These are phyloP conservation scores for Suhomyces terraborum DNA, from an alignment of 1,139 yeast genomes.

Conservation along the genomic window DNA sequence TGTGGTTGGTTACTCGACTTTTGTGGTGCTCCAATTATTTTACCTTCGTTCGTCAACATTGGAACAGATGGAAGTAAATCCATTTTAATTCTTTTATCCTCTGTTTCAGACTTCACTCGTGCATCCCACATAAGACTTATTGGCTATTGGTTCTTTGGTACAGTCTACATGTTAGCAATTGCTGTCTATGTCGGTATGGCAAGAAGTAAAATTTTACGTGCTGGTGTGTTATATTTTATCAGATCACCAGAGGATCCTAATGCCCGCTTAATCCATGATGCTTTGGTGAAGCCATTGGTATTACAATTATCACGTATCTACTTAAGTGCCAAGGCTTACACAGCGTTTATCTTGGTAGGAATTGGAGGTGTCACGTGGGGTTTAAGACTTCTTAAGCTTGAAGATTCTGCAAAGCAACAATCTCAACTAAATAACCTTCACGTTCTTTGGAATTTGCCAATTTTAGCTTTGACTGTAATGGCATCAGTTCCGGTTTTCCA, in stretches of 20 bases:
- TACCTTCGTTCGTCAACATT: slow-evolving; percentile 21
- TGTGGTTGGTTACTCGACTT: slow-evolving; percentile 82
- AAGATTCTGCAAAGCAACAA: neutral
- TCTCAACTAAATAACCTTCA: neutral
- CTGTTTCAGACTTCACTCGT: slow-evolving; percentile 25
- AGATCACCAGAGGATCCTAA: slow-evolving; percentile 95
- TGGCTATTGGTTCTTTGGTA: slow-evolving; percentile 75
- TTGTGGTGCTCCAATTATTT: slow-evolving; percentile 59
- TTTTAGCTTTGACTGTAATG: neutral
- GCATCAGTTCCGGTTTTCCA: slow-evolving; percentile 19
- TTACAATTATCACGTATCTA: slow-evolving; percentile 75
- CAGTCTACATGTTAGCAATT: slow-evolving; percentile 81
- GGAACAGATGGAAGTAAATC: slow-evolving; percentile 16
- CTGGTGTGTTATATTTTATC: slow-evolving; percentile 88
- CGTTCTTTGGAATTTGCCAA: neutral
- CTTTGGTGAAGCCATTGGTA: slow-evolving; percentile 71
- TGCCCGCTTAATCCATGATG: slow-evolving; percentile 85
- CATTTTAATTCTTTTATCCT: slow-evolving; percentile 28
- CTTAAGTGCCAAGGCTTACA: slow-evolving; percentile 76
- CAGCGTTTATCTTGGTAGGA: slow-evolving; percentile 70
- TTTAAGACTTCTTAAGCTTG: slow-evolving; percentile 33
- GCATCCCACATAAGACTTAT: slow-evolving; percentile 19
- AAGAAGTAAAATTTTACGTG: slow-evolving; percentile 69
- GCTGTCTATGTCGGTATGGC: slow-evolving; percentile 87
- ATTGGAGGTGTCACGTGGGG: slow-evolving; percentile 68